Percentiles rank a stretch among this genome's conserved stretches.
These are phyloP conservation scores for Daldinia sp. DNA, from an alignment of 2,329 filamentous ascomycete species.

Conservation along the genomic window DNA sequence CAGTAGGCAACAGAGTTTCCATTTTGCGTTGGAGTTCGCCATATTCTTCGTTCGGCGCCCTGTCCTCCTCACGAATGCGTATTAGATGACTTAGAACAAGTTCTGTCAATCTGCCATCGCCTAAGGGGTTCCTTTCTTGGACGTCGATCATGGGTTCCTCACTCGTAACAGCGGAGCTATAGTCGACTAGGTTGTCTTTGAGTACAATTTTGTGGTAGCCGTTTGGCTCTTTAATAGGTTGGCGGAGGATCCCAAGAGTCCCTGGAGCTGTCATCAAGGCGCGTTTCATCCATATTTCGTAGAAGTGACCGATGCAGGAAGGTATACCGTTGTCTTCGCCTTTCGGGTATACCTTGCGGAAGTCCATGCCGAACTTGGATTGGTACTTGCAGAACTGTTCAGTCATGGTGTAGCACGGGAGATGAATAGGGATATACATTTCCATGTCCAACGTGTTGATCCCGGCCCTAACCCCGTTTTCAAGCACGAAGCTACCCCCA, in stretches of 20 bases:
- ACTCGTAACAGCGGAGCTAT: neutral
- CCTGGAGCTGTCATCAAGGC: conserved; percentile 17
- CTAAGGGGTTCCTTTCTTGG: conserved; percentile 11
- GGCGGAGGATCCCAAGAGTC: neutral
- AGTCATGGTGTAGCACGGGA: conserved; percentile 28
- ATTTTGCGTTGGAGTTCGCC: neutral
- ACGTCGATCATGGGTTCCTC: neutral
- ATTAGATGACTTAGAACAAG: neutral
- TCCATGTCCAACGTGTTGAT: conserved; percentile 24
- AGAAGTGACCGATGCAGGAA: conserved; percentile 36
- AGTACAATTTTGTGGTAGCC: conserved; percentile 16
- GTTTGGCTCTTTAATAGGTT: conserved; percentile 25
- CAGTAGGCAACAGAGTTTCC: conserved; percentile 6
- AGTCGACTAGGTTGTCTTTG: neutral
- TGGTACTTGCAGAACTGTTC: conserved; percentile 32
- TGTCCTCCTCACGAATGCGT: neutral
- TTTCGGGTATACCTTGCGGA: conserved; percentile 20
- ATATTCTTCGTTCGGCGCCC: neutral
- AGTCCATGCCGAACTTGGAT: conserved; percentile 20
- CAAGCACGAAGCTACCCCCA: neutral
- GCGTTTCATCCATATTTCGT: conserved; percentile 41
- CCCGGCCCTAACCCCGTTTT: neutral
- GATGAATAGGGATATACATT: conserved; percentile 37
- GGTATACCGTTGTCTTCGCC: conserved; percentile 19
- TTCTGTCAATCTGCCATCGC: neutral